Evolutionary conservation across 768 basidiomycete genomes (phyloP).

Genomic region (Pleurotus sapidus): DNA sequence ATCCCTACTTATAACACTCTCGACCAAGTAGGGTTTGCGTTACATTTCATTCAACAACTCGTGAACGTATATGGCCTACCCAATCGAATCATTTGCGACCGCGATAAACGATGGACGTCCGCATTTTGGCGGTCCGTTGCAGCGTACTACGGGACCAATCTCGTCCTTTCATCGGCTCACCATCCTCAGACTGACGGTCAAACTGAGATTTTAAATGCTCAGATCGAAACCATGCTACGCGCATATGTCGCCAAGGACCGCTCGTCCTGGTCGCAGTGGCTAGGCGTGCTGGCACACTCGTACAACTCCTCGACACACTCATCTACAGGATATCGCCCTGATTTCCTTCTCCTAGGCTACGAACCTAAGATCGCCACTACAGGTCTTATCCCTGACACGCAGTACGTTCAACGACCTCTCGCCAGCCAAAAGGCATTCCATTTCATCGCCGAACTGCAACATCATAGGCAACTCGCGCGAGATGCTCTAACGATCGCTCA

Average conservation of each 20-base stretch:
- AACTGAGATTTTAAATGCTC: conserved; percentile 25
- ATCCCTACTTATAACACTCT: conserved; percentile 15
- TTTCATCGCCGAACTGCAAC: too few species aligned
- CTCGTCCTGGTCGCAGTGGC: conserved; percentile 20
- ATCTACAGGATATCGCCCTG: conserved; percentile 21
- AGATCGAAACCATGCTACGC: conserved; percentile 24
- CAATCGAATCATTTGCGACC: conserved; percentile 12
- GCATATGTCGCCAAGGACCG: conserved; percentile 22
- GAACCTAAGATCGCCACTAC: conserved; percentile 11
- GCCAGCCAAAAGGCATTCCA: too few species aligned
- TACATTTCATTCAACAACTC: conserved; percentile 15
- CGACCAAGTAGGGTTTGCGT: conserved; percentile 17
- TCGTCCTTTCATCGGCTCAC: conserved; percentile 24
- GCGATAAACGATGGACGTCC: conserved; percentile 10
- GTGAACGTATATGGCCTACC: conserved; percentile 18
- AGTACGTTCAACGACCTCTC: conserved; percentile 6
- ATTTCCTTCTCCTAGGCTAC: conserved; percentile 26
- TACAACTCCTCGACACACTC: conserved; percentile 26
- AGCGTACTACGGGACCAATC: conserved; percentile 11
- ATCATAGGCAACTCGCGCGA: too few species aligned
- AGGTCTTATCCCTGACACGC: conserved; percentile 3
- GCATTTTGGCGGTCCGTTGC: conserved; percentile 24
- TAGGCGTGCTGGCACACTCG: conserved; percentile 22
- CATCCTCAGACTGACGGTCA: conserved; percentile 39
- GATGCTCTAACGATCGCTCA: conserved; percentile 13